A percentile compares a stretch with the other conserved stretches of the same genome.
These are phyloP conservation scores for Pharnaceum exiguum DNA, from an alignment of 148 eudicot genomes.

Conservation along the genomic window DNA sequence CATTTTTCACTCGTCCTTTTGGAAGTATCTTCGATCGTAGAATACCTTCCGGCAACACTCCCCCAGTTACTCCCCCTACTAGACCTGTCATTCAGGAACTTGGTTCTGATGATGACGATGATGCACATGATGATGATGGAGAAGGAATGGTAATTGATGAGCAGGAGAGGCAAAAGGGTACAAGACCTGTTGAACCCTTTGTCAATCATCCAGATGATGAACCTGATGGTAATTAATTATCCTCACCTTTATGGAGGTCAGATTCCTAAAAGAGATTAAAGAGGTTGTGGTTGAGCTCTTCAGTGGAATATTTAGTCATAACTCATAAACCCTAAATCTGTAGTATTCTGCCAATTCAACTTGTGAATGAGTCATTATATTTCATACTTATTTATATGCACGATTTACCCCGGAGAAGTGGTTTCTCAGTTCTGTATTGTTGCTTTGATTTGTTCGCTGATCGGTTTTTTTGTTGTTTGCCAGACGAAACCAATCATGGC, in stretches of 20 bases:
- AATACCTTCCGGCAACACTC: conserved; percentile 13
- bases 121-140: neutral
- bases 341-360: no score
- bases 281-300: neutral
- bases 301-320: neutral
- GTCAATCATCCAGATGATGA: conserved; percentile 84
- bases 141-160: conserved; percentile 18
- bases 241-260: neutral
- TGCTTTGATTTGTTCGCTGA: neutral
- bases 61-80: conserved; percentile 23
- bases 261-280: neutral
- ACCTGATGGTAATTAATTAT: conserved; percentile 43
- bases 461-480: conserved; percentile 7
- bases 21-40: conserved; percentile 30
- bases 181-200: conserved; percentile 35
- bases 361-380: no score
- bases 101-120: conserved; percentile 46
- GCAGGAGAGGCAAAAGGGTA: conserved; percentile 9
- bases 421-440: neutral
- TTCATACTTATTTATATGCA: no score
- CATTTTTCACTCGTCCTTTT: conserved; percentile 63
- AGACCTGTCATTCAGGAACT: conserved; percentile 65
- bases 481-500: conserved; percentile 35
- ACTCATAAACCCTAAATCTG: no score
- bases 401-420: no score